These are phyloP conservation scores for Arabis hirsuta DNA, from an alignment of 345 rosid species.

Conservation along the genomic window DNA sequence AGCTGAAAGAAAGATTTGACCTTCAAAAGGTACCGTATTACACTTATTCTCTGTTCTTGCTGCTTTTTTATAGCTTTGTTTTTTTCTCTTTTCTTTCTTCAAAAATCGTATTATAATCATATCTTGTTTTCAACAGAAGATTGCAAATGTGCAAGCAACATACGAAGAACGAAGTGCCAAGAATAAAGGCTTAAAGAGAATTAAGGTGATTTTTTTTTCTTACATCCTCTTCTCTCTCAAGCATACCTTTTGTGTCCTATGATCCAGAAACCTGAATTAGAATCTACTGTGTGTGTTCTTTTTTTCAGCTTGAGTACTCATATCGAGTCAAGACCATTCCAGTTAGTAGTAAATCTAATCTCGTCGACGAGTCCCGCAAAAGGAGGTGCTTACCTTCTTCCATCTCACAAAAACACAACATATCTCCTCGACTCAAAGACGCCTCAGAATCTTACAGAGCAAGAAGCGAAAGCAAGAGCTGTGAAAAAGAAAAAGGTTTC, in stretches of 20 bases:
- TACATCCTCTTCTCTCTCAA: no score
- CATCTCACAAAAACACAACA: background rate
- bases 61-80: background rate
- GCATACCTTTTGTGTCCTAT: background rate
- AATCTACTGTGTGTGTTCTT: background rate
- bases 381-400: background rate
- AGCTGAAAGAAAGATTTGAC: slow-evolving; percentile 59
- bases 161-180: slow-evolving; percentile 50
- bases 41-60: background rate
- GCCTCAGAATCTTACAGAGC: slow-evolving; percentile 37
- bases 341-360: slow-evolving; percentile 7
- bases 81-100: background rate
- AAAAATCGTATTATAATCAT: background rate
- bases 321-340: slow-evolving; percentile 24
- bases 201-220: slow-evolving; percentile 51
- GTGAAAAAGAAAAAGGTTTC: slow-evolving; percentile 22
- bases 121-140: slow-evolving; percentile 53
- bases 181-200: slow-evolving; percentile 70
- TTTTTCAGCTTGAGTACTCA: slow-evolving; percentile 55
- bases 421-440: no score
- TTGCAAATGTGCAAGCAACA: slow-evolving; percentile 58
- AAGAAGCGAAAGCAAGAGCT: slow-evolving; percentile 13
- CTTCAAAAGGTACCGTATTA: slow-evolving; percentile 57
- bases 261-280: background rate
- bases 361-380: background rate